These are phyloP conservation scores for Phyllosticta citriasiana DNA, from an alignment of 2,329 filamentous ascomycete species.

Conservation along the genomic window DNA sequence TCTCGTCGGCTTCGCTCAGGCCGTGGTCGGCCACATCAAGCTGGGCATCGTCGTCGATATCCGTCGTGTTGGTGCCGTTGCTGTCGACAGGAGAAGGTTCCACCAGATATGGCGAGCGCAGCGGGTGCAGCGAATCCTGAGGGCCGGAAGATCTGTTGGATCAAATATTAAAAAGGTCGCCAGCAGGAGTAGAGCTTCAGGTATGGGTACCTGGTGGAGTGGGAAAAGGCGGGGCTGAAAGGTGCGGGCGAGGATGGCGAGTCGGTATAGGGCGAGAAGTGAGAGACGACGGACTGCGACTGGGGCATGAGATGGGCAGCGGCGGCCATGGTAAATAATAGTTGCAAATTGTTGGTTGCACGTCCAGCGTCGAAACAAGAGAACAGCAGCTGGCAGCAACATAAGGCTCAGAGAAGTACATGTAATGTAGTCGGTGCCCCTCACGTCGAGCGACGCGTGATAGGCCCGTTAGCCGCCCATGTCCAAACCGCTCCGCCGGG, in stretches of 20 bases:
- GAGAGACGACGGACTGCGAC: constrained; percentile 29
- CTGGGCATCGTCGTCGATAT: constrained; percentile 68
- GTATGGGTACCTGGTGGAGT: constrained; percentile 29
- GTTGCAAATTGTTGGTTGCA: constrained; percentile 3
- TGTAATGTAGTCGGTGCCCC: background rate
- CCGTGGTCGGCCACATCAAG: constrained; percentile 38
- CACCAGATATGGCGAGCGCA: constrained; percentile 49
- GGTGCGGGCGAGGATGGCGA: constrained; percentile 39
- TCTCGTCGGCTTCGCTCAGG: constrained; percentile 22
- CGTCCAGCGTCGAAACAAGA: background rate
- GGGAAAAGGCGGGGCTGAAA: constrained; percentile 32
- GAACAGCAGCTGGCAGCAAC: background rate
- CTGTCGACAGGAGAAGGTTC: constrained; percentile 80
- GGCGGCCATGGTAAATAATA: constrained; percentile 23
- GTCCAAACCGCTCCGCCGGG: background rate
- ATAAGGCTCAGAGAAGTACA: background rate
- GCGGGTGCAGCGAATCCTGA: constrained; percentile 38
- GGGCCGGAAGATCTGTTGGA: constrained; percentile 8
- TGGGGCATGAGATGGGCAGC: constrained; percentile 36
- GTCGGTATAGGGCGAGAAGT: constrained; percentile 42
- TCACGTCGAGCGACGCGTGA: background rate
- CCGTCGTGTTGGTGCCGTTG: constrained; percentile 71
- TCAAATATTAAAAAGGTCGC: background rate
- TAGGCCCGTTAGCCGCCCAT: background rate
- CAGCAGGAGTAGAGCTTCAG: constrained; percentile 26